A percentile compares a stretch with the other conserved stretches of the same genome.
phyloP scores from a whole-genome alignment of 129 eudicot species.

The Tagetes patula region DNA sequence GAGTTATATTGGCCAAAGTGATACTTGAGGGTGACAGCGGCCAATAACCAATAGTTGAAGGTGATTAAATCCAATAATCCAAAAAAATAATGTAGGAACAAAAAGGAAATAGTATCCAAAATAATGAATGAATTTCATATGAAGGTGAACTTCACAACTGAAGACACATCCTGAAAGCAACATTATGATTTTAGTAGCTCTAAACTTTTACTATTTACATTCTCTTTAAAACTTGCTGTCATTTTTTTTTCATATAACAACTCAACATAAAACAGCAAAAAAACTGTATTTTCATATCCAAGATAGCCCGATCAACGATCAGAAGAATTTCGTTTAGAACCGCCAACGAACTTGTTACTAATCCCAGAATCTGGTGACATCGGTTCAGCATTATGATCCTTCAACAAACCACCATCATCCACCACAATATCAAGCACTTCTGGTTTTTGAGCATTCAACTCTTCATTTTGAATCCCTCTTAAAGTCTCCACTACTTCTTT shows the following conservation, averaged over 20 bases:
- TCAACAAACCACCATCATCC: slow-evolving; percentile 37
- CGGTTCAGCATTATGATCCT: background rate
- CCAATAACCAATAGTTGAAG: no score
- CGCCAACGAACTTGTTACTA: background rate
- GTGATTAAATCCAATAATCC: no score
- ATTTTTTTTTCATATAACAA: slow-evolving; percentile 9
- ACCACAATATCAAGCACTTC: slow-evolving; percentile 55
- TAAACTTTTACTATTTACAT: slow-evolving; percentile 42
- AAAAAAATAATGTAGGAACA: no score
- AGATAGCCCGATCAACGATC: background rate
- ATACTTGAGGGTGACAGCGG: no score
- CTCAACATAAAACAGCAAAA: background rate
- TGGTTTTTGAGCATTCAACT: slow-evolving; percentile 41
- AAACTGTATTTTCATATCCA: background rate
- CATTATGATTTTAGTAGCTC: slow-evolving; percentile 23
- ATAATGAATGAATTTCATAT: slow-evolving; percentile 2
- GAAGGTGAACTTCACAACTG: slow-evolving; percentile 6
- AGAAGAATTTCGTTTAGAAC: background rate
- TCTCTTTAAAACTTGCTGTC: slow-evolving; percentile 19
- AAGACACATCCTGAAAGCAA: slow-evolving; percentile 8
- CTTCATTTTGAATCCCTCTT: slow-evolving; percentile 49
- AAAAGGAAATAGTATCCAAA: background rate
- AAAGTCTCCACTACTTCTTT: slow-evolving; percentile 57
- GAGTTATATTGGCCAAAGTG: no score
- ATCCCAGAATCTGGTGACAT: background rate